Conservation (phyloP, 257 asterid genomes). For the Solanum tarijense region DNA sequence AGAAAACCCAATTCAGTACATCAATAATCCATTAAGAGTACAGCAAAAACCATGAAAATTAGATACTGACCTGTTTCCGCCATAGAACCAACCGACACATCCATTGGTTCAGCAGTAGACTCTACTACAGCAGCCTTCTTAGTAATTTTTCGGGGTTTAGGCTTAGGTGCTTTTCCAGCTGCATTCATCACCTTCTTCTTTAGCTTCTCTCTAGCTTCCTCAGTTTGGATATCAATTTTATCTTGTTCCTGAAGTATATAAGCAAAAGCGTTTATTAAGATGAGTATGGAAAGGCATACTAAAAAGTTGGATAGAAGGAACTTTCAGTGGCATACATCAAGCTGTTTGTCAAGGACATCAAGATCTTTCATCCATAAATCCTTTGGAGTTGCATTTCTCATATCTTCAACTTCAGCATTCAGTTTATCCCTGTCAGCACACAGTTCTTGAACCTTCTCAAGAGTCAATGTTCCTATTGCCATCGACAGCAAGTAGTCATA, state of each 20-base stretch:
- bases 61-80: slow-evolving; percentile 39
- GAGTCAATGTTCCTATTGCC: slow-evolving; percentile 78
- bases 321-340: slow-evolving; percentile 33
- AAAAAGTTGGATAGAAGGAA: not conserved
- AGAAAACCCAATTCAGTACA: not conserved
- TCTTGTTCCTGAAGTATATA: slow-evolving; percentile 43
- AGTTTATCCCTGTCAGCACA: slow-evolving; percentile 61
- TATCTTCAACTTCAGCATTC: slow-evolving; percentile 44
- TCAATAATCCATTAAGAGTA: not conserved
- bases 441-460: slow-evolving; percentile 68
- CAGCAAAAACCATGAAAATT: not conserved
- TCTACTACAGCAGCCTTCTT: slow-evolving; percentile 40
- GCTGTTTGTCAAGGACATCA: slow-evolving; percentile 55
- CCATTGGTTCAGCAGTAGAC: slow-evolving; percentile 44
- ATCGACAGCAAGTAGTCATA: slow-evolving; percentile 80
- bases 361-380: slow-evolving; percentile 76
- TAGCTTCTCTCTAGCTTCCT: slow-evolving; percentile 27
- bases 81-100: slow-evolving; percentile 28
- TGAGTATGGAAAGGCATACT: not conserved
- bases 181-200: slow-evolving; percentile 22
- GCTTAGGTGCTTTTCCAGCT: slow-evolving; percentile 14
- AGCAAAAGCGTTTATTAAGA: not conserved
- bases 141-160: slow-evolving; percentile 18
- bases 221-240: slow-evolving; percentile 21
- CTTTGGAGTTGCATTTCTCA: slow-evolving; percentile 54